phyloP scores from a whole-genome alignment of 169 alveolate genomes.

The Eimeria maxima region DNA sequence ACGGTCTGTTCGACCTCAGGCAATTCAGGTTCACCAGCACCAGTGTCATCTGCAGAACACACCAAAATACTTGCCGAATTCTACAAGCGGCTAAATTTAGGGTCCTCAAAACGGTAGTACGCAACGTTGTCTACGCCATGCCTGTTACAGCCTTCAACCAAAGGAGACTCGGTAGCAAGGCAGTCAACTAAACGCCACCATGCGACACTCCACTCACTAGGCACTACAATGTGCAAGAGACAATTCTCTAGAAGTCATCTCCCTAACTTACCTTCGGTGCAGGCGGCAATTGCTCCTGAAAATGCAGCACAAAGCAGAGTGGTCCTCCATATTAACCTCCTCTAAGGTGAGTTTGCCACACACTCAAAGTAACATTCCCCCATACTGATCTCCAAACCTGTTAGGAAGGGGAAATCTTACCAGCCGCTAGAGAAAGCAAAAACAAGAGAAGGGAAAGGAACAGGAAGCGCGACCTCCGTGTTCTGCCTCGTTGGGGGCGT shows the following conservation, averaged over 20 bases:
- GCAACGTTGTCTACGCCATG: neutral
- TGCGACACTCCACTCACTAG: neutral
- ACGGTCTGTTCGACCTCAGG: neutral
- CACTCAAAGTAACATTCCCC: neutral
- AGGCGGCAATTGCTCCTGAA: slow-evolving; percentile 7
- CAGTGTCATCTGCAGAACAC: neutral
- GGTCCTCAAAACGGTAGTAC: neutral
- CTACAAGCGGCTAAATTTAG: neutral
- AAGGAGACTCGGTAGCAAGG: neutral
- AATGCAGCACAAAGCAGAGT: neutral
- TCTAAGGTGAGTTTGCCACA: neutral
- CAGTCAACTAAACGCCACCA: neutral
- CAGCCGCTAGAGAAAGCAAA: neutral
- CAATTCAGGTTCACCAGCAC: neutral
- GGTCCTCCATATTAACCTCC: neutral
- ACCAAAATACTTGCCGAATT: neutral
- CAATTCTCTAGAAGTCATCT: neutral
- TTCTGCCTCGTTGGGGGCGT: neutral
- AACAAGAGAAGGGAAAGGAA: neutral
- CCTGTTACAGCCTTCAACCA: neutral
- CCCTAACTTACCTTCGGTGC: neutral
- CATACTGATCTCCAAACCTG: neutral
- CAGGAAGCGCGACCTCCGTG: neutral
- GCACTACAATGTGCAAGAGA: neutral
- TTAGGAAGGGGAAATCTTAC: neutral